Percentiles rank a stretch among this genome's conserved stretches.
phyloP scores from a whole-genome alignment of 176 grass and related monocot species.

The Zea luxurians region DNA sequence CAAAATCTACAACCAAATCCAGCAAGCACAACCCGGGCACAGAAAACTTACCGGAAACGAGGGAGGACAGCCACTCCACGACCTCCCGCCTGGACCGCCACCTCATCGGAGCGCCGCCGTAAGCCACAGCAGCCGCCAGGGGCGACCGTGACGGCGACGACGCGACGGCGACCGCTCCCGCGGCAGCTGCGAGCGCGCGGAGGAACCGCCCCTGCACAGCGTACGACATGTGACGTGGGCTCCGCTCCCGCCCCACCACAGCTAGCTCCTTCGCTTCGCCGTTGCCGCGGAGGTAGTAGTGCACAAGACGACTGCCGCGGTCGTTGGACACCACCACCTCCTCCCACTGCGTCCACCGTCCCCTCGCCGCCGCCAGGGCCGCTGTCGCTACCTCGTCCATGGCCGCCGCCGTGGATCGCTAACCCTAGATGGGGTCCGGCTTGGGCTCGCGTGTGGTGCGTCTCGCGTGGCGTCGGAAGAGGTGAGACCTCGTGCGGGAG shows the following conservation, averaged over 20 bases:
- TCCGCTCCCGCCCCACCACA: constrained; percentile 87
- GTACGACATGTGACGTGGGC: constrained; percentile 93
- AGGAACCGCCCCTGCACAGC: constrained; percentile 59
- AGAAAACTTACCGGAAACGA: constrained; percentile 68
- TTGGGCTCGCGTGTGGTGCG: constrained; percentile 27
- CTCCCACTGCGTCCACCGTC: constrained; percentile 76
- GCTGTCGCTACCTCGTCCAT: constrained; percentile 45
- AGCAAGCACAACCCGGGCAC: background rate
- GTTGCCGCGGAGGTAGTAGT: constrained; percentile 78
- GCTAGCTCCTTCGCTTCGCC: constrained; percentile 59
- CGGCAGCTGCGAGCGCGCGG: constrained; percentile 40
- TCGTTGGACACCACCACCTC: constrained; percentile 92
- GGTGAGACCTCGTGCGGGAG: constrained; percentile 27
- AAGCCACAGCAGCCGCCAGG: constrained; percentile 24
- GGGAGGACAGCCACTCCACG: constrained; percentile 82
- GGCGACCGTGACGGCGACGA: constrained; percentile 44
- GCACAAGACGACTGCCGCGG: constrained; percentile 78
- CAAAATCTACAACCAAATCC: constrained; percentile 18
- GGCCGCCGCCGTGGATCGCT: constrained; percentile 48
- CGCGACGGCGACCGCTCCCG: constrained; percentile 2
- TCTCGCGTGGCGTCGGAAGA: constrained; percentile 8
- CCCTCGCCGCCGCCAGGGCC: constrained; percentile 32
- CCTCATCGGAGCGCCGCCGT: constrained; percentile 41
- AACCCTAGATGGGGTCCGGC: constrained; percentile 42
- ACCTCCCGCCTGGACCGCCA: constrained; percentile 92